phyloP scores from a whole-genome alignment of 345 rosid species.

The Arabis hirsuta region DNA sequence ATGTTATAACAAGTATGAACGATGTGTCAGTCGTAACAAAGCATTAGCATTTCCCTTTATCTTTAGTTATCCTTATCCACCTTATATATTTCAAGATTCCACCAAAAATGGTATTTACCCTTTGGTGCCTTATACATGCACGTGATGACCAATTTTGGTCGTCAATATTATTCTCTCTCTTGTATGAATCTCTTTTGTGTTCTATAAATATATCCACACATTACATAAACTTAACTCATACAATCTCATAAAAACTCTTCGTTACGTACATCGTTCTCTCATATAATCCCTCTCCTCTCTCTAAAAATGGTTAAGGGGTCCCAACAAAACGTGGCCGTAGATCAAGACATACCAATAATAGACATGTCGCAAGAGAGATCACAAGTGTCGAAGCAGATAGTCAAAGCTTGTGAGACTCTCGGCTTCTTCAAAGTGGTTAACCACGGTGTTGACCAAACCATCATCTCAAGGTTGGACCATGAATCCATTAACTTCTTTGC shows the following conservation, averaged over 20 bases:
- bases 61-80: conserved; percentile 9
- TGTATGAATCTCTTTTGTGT: not conserved
- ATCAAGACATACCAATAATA: conserved; percentile 52
- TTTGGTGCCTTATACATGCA: conserved; percentile 40
- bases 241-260: conserved; percentile 1
- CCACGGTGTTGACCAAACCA: conserved; percentile 61
- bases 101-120: conserved; percentile 15
- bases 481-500: conserved; percentile 62
- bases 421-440: conserved; percentile 87
- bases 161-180: conserved; percentile 17
- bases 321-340: conserved; percentile 38
- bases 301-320: conserved; percentile 45
- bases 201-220: conserved; percentile 25
- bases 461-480: conserved; percentile 55
- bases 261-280: conserved; percentile 18
- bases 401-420: conserved; percentile 67
- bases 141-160: conserved; percentile 40
- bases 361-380: conserved; percentile 63
- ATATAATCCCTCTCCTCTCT: conserved; percentile 5
- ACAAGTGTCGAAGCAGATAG: conserved; percentile 54
- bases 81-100: conserved; percentile 33
- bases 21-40: conserved; percentile 11
- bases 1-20: conserved; percentile 24
- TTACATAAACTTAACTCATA: not conserved
- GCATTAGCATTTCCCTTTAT: conserved; percentile 18